Base-by-base conservation (phyloP, 495 filamentous ascomycete genomes). In the Rostrohypoxylon terebratum region DNA sequence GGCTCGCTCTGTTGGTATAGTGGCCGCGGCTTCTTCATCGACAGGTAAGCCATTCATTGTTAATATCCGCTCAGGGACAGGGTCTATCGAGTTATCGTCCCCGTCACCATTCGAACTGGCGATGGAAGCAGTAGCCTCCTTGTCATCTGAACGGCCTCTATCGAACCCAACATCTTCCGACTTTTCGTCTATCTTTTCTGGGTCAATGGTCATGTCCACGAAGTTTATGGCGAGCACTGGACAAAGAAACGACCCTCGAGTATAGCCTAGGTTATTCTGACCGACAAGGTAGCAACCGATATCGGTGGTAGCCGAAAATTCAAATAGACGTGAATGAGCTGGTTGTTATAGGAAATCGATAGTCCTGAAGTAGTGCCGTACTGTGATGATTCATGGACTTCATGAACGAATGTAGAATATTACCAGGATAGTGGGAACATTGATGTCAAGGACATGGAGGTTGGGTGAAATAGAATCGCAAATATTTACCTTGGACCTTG, bases 151-250 rank as follows among this genome's bases (percentile, higher is more conserved):
- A 3, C 31, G 38, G 14, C 6, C 21, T 51, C 57, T 45, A 44
- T 42, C 20, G 7, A 25, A 13, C 8, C 36, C 55, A 50, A 33
- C 10, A 10, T 66, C 51, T 20, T 65, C 58, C 28, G 58, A 7
- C 25, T 69, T 73, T 36, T 66, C 66, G 25, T 69, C 66, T 45
- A 67, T 58, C 51, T 74, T 74, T 58, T 74, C 71, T 38, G 45
- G 23, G 3, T 74, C 62, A 38, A 58, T 14, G 18, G 57, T 34
- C 71, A 74, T 74, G 21, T 38, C 18, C 18, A 14, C 36, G 45
- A 16, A 45, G 23, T 28, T 69, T 51, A 3, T 44, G 31, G n/a
- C 59, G 16, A 58, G 5, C 13, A 33, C 7, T 63, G 16, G 51
- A 10, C 13, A 23, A 11, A 62, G 21, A 50, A 59, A 25, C 33